phyloP scores from a whole-genome alignment of 768 basidiomycete genomes.

The Coprinellus micaceus region DNA sequence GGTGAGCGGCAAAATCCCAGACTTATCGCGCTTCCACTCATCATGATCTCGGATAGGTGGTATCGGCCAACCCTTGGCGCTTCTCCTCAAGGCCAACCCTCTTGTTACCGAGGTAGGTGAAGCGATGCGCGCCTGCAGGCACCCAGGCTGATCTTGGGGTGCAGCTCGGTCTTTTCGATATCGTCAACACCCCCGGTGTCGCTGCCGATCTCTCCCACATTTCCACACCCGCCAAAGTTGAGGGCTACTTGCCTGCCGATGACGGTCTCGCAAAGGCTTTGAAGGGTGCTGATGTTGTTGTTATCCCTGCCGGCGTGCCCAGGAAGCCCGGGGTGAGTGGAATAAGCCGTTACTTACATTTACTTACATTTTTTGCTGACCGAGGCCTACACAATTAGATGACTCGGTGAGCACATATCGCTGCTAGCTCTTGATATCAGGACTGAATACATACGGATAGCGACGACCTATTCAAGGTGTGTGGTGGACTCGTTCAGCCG shows the following conservation, averaged over 20 bases:
- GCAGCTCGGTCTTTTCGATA: slow-evolving; percentile 89
- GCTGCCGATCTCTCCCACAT: slow-evolving; percentile 95
- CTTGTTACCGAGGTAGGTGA: slow-evolving; percentile 66
- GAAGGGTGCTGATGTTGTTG: slow-evolving; percentile 81
- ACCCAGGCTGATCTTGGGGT: neutral
- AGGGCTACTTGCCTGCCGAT: slow-evolving; percentile 75
- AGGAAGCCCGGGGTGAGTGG: slow-evolving; percentile 93
- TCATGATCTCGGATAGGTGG: slow-evolving; percentile 55
- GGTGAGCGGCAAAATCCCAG: slow-evolving; percentile 43
- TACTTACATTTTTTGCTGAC: slow-evolving; percentile 8
- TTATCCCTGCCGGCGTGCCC: slow-evolving; percentile 96
- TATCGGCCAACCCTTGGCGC: slow-evolving; percentile 93
- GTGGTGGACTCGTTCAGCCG: slow-evolving; percentile 9
- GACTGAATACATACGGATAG: slow-evolving; percentile 38
- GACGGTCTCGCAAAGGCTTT: slow-evolving; percentile 82
- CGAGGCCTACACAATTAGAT: slow-evolving; percentile 34
- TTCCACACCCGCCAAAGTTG: slow-evolving; percentile 79
- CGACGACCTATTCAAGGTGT: slow-evolving; percentile 93
- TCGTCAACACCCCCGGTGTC: slow-evolving; percentile 96
- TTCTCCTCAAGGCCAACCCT: slow-evolving; percentile 85
- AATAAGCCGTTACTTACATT: too few relatives aligned
- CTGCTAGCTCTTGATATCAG: too few relatives aligned
- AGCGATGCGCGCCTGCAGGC: neutral
- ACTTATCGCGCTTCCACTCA: slow-evolving; percentile 5
- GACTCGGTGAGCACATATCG: slow-evolving; percentile 47